These are phyloP conservation scores for Licmophora abbreviata DNA, from an alignment of 108 stramenopile species.

Conservation along the genomic window DNA sequence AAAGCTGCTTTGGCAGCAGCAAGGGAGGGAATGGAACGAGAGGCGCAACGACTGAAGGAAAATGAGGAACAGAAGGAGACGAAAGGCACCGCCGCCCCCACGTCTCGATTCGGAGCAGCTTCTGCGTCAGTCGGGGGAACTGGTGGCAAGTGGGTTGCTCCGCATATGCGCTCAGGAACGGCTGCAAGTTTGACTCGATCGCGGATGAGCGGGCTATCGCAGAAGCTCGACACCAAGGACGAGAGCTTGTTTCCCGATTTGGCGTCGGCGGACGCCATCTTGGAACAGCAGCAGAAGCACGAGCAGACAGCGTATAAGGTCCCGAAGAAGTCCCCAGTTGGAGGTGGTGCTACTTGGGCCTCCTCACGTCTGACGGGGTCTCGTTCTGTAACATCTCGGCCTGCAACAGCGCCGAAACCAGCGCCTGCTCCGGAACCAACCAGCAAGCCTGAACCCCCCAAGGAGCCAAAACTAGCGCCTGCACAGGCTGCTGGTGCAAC, in stretches of 20 bases:
- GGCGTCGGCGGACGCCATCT: slow-evolving; percentile 69
- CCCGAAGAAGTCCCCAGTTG: slow-evolving; percentile 7
- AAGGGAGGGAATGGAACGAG: slow-evolving; percentile 81
- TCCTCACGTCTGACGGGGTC: slow-evolving; percentile 13
- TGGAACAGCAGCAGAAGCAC: slow-evolving; percentile 60
- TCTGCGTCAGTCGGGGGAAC: slow-evolving; percentile 4
- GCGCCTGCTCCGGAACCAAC: slow-evolving; percentile 18
- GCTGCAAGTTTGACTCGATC: neutral
- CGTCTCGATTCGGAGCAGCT: slow-evolving; percentile 11
- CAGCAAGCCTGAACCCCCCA: slow-evolving; percentile 13
- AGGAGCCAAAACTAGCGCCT: slow-evolving; percentile 1
- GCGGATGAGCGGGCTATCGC: neutral
- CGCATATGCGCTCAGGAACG: slow-evolving; percentile 28
- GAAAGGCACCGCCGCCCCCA: slow-evolving; percentile 12
- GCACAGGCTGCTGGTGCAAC: slow-evolving; percentile 4
- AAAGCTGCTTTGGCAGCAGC: slow-evolving; percentile 71
- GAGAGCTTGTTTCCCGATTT: slow-evolving; percentile 83
- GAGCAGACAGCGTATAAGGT: slow-evolving; percentile 13
- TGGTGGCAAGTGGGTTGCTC: slow-evolving; percentile 61
- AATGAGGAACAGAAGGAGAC: slow-evolving; percentile 65
- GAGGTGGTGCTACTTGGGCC: slow-evolving; percentile 5
- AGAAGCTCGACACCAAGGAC: slow-evolving; percentile 50
- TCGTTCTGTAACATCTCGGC: slow-evolving; percentile 3
- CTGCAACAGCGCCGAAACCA: slow-evolving; percentile 12
- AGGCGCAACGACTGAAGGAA: slow-evolving; percentile 64